Conservation (phyloP, 768 basidiomycete species). For the Tephrocybe sp. region DNA sequence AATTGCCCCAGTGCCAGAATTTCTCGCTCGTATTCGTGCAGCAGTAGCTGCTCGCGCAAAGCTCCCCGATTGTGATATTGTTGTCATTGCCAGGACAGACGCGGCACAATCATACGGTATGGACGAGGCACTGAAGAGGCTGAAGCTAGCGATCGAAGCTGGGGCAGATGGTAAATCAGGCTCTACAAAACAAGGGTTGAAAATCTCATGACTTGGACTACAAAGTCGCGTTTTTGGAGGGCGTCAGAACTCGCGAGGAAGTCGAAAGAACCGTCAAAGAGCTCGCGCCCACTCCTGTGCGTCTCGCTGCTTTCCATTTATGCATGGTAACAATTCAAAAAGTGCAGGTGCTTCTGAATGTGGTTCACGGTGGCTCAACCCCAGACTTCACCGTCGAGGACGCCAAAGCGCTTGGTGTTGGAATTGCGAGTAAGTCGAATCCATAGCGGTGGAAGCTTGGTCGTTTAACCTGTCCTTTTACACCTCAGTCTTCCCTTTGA, state of each 20-base stretch:
- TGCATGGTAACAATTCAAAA: neutral
- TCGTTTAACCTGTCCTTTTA: too few relatives aligned
- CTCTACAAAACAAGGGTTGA: neutral
- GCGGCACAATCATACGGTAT: slow-evolving; percentile 50
- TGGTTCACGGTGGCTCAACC: slow-evolving; percentile 51
- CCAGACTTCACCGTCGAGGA: slow-evolving; percentile 49
- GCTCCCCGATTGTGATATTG: slow-evolving; percentile 47
- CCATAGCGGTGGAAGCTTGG: too few relatives aligned
- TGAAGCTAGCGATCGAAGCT: slow-evolving; percentile 43
- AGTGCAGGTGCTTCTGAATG: slow-evolving; percentile 43
- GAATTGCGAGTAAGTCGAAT: slow-evolving; percentile 33
- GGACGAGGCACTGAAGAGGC: slow-evolving; percentile 47
- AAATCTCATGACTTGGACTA: slow-evolving; percentile 9
- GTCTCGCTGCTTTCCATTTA: slow-evolving; percentile 6
- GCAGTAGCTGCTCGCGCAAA: slow-evolving; percentile 48
- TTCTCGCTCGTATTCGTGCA: slow-evolving; percentile 51
- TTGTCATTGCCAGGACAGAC: slow-evolving; percentile 54
- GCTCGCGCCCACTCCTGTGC: slow-evolving; percentile 41
- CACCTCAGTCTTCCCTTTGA: slow-evolving; percentile 43
- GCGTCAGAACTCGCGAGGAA: slow-evolving; percentile 45
- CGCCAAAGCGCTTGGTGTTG: slow-evolving; percentile 44
- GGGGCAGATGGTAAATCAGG: slow-evolving; percentile 42
- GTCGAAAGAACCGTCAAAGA: slow-evolving; percentile 37
- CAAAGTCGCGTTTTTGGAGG: slow-evolving; percentile 54
- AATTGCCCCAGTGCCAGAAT: slow-evolving; percentile 49